Percentiles rank a stretch among this genome's conserved stretches.
These are phyloP conservation scores for Talaromyces proteolyticus DNA, from an alignment of 495 filamentous ascomycete species.

Conservation along the genomic window DNA sequence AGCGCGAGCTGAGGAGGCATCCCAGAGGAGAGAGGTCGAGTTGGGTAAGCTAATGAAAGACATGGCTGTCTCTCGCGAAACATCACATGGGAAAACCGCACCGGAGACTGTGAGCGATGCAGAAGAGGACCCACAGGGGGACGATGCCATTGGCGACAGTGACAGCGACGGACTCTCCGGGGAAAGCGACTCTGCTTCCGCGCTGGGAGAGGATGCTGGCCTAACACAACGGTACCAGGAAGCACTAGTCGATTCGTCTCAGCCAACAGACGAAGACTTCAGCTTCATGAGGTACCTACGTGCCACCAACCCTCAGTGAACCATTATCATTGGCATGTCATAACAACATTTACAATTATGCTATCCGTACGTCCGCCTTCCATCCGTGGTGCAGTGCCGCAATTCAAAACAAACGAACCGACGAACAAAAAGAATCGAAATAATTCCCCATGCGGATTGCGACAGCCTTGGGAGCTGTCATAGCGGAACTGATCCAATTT, in stretches of 20 bases:
- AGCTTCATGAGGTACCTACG: constrained; percentile 46
- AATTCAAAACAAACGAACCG: no score
- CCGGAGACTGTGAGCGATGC: constrained; percentile 47
- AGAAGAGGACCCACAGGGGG: constrained; percentile 36
- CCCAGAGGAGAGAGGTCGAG: constrained; percentile 66
- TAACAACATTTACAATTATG: no score
- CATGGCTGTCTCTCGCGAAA: constrained; percentile 63
- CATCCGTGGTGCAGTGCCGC: no score
- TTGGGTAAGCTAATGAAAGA: constrained; percentile 90
- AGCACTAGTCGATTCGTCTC: constrained; percentile 26
- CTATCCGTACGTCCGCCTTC: no score
- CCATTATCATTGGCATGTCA: background rate
- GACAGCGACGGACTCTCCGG: constrained; percentile 13
- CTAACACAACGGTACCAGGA: constrained; percentile 40
- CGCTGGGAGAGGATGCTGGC: constrained; percentile 29
- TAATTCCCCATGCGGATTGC: no score
- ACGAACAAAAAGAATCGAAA: no score
- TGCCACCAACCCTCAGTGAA: constrained; percentile 14
- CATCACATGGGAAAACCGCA: constrained; percentile 21
- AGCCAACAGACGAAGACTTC: constrained; percentile 31
- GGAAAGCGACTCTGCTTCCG: constrained; percentile 26
- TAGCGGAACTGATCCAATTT: no score
- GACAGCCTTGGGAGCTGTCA: no score
- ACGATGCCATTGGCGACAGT: constrained; percentile 17
- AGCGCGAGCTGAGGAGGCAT: constrained; percentile 68